These are phyloP conservation scores for Talaromyces nanjingensis DNA, from an alignment of 495 filamentous ascomycete species.

Conservation along the genomic window DNA sequence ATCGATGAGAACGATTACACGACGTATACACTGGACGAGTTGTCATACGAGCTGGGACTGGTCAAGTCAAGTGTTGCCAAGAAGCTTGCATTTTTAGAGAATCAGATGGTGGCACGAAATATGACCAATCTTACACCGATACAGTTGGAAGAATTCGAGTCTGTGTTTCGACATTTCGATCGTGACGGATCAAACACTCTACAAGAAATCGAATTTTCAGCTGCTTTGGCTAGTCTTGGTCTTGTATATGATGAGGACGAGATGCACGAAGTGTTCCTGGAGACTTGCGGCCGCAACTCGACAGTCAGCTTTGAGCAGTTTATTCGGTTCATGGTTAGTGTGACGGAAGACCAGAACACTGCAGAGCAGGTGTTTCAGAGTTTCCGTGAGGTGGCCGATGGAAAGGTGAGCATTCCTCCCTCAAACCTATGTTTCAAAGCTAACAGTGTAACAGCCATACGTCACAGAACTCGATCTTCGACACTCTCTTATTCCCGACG, in stretches of 20 bases:
- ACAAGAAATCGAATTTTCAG: conserved; percentile 92
- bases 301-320: conserved; percentile 97
- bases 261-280: conserved; percentile 86
- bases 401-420: conserved; percentile 44
- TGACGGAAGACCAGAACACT: conserved; percentile 96
- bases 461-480: conserved; percentile 95
- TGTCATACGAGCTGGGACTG: conserved; percentile 86
- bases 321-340: conserved; percentile 97
- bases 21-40: conserved; percentile 93
- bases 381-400: conserved; percentile 95
- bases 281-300: conserved; percentile 57
- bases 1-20: conserved; percentile 99
- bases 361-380: conserved; percentile 96
- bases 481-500: conserved; percentile 89
- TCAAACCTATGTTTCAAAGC: not conserved
- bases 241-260: conserved; percentile 92
- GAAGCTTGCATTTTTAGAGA: conserved; percentile 93
- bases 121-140: conserved; percentile 99
- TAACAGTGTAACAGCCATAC: conserved; percentile 56
- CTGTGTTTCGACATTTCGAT: conserved; percentile 95
- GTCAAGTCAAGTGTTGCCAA: conserved; percentile 87
- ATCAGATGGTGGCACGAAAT: conserved; percentile 91
- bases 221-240: conserved; percentile 85
- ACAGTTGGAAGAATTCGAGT: conserved; percentile 96
- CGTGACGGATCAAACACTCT: conserved; percentile 85